Conservation (phyloP, 306 rosid genomes). For the Datisca glomerata region DNA sequence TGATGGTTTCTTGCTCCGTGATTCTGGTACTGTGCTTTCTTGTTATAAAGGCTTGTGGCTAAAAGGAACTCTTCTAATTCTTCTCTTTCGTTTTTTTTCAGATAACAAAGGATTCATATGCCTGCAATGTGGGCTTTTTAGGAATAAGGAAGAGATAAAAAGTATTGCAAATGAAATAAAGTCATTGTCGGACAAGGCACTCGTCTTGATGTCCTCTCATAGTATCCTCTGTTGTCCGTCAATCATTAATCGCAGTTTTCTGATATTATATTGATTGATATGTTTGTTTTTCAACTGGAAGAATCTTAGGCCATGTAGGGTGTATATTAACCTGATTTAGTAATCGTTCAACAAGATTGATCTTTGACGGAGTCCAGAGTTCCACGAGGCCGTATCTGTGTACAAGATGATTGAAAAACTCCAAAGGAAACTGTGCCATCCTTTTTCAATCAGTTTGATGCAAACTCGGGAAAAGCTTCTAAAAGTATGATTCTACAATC, state of each 20-base stretch:
- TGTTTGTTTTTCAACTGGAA: background rate
- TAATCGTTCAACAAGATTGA: slow-evolving; percentile 18
- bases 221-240: slow-evolving; percentile 53
- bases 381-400: slow-evolving; percentile 34
- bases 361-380: slow-evolving; percentile 53
- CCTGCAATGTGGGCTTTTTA: slow-evolving; percentile 58
- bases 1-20: slow-evolving; percentile 67
- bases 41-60: no score
- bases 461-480: slow-evolving; percentile 75
- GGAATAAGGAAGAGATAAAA: slow-evolving; percentile 60
- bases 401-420: slow-evolving; percentile 47
- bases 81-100: no score
- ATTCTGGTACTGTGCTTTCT: slow-evolving; percentile 43
- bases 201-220: slow-evolving; percentile 18
- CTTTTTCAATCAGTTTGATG: slow-evolving; percentile 53
- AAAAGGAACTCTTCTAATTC: no score
- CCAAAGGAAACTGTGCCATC: slow-evolving; percentile 54
- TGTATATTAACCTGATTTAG: background rate
- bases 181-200: slow-evolving; percentile 41
- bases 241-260: background rate
- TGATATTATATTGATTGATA: background rate
- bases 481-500: slow-evolving; percentile 34
- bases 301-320: no score
- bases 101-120: slow-evolving; percentile 63
- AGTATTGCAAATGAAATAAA: slow-evolving; percentile 45